Conservation (phyloP, 805 yeast genomes). For the Peterozyma xylosa region DNA sequence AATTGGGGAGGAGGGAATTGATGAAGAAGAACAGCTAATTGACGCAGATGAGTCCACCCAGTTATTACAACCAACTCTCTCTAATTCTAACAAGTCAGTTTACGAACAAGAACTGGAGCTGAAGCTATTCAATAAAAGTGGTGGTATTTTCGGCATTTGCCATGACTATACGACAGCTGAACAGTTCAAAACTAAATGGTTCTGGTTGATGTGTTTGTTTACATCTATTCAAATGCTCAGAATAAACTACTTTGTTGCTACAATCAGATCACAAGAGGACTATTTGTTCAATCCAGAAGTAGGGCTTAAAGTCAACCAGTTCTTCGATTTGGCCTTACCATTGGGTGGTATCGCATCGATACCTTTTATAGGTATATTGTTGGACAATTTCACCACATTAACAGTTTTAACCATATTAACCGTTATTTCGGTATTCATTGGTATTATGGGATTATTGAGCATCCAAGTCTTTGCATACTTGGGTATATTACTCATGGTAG, state of each 20-base stretch:
- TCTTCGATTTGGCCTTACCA: conserved; percentile 83
- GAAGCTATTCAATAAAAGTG: conserved; percentile 41
- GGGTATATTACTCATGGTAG: conserved; percentile 67
- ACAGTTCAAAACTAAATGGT: conserved; percentile 61
- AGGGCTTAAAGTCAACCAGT: conserved; percentile 57
- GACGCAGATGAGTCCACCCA: conserved; percentile 28
- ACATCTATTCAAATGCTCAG: conserved; percentile 87
- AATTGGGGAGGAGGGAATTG: conserved; percentile 65
- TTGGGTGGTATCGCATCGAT: conserved; percentile 82
- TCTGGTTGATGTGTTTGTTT: conserved; percentile 65
- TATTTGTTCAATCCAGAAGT: conserved; percentile 48
- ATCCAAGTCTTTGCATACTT: conserved; percentile 41
- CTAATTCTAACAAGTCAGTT: conserved; percentile 38
- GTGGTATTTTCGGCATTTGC: conserved; percentile 72
- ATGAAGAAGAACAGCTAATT: conserved; percentile 58
- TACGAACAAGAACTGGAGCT: conserved; percentile 62
- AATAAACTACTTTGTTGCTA: conserved; percentile 89
- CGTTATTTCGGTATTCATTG: conserved; percentile 51
- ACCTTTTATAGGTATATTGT: conserved; percentile 75
- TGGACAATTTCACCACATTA: conserved; percentile 68
- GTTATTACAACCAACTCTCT: conserved; percentile 7
- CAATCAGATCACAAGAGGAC: conserved; percentile 75
- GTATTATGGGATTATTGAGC: conserved; percentile 61
- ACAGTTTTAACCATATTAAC: conserved; percentile 47
- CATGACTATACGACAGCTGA: conserved; percentile 43